These are phyloP conservation scores for Xylaria acuta DNA, from an alignment of 495 filamentous ascomycete genomes.

Conservation along the genomic window DNA sequence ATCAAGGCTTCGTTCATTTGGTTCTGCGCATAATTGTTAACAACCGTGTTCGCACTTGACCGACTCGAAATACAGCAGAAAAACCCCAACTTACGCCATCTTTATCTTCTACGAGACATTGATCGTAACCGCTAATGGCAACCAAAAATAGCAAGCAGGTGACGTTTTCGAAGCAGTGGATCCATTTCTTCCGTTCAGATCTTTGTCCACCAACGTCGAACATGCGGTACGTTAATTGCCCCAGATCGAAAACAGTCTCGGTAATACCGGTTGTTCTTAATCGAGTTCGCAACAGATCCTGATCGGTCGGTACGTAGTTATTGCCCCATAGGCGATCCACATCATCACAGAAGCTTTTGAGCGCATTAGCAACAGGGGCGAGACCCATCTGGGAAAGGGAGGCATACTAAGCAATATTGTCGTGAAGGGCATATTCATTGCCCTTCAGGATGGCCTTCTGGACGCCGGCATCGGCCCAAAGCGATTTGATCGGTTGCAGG, in stretches of 20 bases:
- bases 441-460: constrained; percentile 86
- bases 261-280: constrained; percentile 96
- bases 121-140: constrained; percentile 95
- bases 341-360: constrained; percentile 82
- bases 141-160: constrained; percentile 93
- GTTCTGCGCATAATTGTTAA: constrained; percentile 67
- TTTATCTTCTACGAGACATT: constrained; percentile 96
- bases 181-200: constrained; percentile 99
- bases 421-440: constrained; percentile 95
- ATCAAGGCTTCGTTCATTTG: constrained; percentile 99
- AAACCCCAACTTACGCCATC: constrained; percentile 76
- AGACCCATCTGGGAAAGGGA: background rate
- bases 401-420: constrained; percentile 91
- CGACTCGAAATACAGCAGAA: background rate
- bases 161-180: constrained; percentile 98
- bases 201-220: constrained; percentile 98
- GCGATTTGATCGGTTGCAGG: constrained; percentile 76
- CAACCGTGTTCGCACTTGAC: background rate
- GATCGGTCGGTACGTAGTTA: constrained; percentile 92
- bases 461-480: constrained; percentile 86
- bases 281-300: constrained; percentile 92
- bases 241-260: constrained; percentile 94
- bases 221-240: constrained; percentile 96
- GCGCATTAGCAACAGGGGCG: constrained; percentile 20
- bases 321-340: constrained; percentile 87